Evolutionary conservation across 345 rosid species (phyloP), one percentile per base, ranked within the genome.

Genomic region (Citrus sp.): DNA sequence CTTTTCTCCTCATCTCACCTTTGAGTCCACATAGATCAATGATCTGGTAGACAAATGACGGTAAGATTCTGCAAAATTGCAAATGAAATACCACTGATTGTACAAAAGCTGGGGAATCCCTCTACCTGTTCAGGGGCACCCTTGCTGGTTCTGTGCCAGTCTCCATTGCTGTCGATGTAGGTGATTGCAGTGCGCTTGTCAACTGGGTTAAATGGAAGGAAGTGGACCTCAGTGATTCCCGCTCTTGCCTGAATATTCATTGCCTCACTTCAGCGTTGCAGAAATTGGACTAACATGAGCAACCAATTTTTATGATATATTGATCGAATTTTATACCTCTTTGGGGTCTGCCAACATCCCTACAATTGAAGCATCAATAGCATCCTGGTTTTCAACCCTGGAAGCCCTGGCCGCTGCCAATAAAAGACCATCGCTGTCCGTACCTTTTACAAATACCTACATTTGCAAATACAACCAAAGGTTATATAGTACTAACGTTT

Each of bases 111-210:
- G 24, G 24, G 49, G 71, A 25, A 70, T 75, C 75, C 60, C 70
- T 40, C 10, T 79, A 92, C 98, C 77, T 96, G 98, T 84, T 96
- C 99, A 0, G 98, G 98, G 64, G 99, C 97, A 67, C 98, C 98
- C 85, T 96, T 96, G 84, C 99, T 96, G 65, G 88, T 71, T 54
- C 97, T 84, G 74, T 88, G 88, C 99, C 98, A 96, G 64, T 92
- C 86, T 8, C 92, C 98, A 7, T 84, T 78, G 82, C 72, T 70
- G 61, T 93, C 97, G 14, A 84, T 76, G 83, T 93, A 95, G 59
- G 99, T 94, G 51, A 93, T 95, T 3, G 99, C 99, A 27, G 99
- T 95, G 70, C 97, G 94, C 85, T 95, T 95, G 1, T 90, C 98
- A 34, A 95, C 98, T 0, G 98, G 98, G 78, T 95, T 95, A 86